Conservation (phyloP, 352 stramenopile species). For the Globisporangium echinulatum region DNA sequence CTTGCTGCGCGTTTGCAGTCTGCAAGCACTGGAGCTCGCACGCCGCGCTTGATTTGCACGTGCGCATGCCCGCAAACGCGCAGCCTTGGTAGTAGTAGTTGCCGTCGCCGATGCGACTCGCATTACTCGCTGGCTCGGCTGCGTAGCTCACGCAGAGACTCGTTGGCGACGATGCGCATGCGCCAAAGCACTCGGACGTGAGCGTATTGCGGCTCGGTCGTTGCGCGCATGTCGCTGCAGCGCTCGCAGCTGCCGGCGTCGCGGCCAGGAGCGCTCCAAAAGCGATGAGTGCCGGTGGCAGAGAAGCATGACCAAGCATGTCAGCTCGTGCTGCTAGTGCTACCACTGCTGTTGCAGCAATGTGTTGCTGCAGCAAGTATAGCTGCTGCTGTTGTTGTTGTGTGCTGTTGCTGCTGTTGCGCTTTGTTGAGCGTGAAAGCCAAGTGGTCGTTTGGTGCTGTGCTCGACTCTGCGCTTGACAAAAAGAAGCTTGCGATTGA, state of each 20-base stretch:
- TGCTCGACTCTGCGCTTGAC: too few relatives aligned
- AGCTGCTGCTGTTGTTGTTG: too few relatives aligned
- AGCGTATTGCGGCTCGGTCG: slow-evolving; percentile 49
- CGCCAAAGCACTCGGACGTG: slow-evolving; percentile 44
- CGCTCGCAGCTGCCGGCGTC: not conserved
- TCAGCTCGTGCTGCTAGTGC: too few relatives aligned
- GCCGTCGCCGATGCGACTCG: slow-evolving; percentile 29
- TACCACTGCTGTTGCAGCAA: too few relatives aligned
- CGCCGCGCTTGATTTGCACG: slow-evolving; percentile 44
- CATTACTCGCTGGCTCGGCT: slow-evolving; percentile 16
- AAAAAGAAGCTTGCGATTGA: too few relatives aligned
- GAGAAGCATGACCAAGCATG: too few relatives aligned
- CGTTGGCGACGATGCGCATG: slow-evolving; percentile 22
- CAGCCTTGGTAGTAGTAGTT: slow-evolving; percentile 67
- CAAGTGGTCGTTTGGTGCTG: too few relatives aligned
- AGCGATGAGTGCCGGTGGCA: not conserved
- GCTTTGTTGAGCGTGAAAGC: too few relatives aligned
- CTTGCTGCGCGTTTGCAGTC: slow-evolving; percentile 20
- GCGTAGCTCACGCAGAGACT: slow-evolving; percentile 62
- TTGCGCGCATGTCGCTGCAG: slow-evolving; percentile 17
- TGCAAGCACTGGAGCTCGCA: slow-evolving; percentile 70
- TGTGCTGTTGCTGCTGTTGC: too few relatives aligned
- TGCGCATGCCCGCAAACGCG: slow-evolving; percentile 32
- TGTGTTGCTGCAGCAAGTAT: too few relatives aligned
- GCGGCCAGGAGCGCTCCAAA: not conserved